Percentiles rank a stretch among this genome's conserved stretches.
Evolutionary conservation across 352 stramenopile species (phyloP).

Genomic region (Pelagophyceae sp.): DNA sequence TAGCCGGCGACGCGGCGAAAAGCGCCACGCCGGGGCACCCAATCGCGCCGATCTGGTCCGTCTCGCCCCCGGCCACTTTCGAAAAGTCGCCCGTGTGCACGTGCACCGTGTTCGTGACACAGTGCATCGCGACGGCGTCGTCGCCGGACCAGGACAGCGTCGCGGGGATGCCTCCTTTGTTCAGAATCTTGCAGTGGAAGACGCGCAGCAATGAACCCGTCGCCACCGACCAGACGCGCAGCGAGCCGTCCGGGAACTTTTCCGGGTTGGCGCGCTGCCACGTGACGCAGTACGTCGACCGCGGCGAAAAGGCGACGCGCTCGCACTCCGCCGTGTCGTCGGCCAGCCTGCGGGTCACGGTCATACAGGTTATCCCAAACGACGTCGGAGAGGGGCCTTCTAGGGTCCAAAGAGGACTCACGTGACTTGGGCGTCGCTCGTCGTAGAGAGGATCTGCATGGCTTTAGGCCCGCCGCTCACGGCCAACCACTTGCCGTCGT

Average conservation of each 20-base stretch:
- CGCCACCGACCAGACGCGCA: slow-evolving; percentile 45
- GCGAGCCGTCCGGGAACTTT: slow-evolving; percentile 31
- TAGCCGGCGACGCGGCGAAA: background rate
- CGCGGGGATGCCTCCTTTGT: slow-evolving; percentile 35
- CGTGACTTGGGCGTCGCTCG: background rate
- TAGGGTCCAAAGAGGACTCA: too few species aligned
- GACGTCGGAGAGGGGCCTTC: too few species aligned
- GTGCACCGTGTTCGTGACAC: slow-evolving; percentile 50
- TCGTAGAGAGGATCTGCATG: background rate
- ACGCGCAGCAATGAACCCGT: slow-evolving; percentile 33
- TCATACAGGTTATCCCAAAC: too few species aligned
- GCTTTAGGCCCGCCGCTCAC: background rate
- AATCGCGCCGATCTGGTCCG: slow-evolving; percentile 26
- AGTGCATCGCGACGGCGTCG: slow-evolving; percentile 46
- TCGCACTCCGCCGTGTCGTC: background rate
- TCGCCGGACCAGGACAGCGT: slow-evolving; percentile 54
- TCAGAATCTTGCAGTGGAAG: slow-evolving; percentile 47
- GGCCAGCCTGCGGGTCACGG: background rate
- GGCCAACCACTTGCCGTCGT: background rate
- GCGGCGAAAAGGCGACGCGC: slow-evolving; percentile 33
- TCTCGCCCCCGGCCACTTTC: slow-evolving; percentile 19
- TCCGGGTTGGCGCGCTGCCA: slow-evolving; percentile 45
- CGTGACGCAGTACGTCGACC: slow-evolving; percentile 48
- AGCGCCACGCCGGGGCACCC: slow-evolving; percentile 14
- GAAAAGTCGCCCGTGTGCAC: slow-evolving; percentile 43